Base-by-base conservation (phyloP, 768 basidiomycete species). In the Boletus rubescentipes region DNA sequence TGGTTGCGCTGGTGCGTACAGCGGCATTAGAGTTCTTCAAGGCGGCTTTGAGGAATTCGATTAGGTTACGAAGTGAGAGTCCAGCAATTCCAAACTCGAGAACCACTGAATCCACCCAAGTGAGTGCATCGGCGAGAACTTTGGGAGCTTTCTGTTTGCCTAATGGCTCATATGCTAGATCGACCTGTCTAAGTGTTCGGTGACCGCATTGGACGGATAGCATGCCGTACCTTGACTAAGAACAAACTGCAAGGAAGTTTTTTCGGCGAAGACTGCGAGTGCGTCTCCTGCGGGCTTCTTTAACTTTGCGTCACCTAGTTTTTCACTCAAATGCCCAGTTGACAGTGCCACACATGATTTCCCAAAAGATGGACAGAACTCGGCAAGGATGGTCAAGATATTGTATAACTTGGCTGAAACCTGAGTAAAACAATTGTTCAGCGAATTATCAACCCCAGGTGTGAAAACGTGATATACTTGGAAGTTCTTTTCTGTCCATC, bases 401-500 rank as follows among this genome's bases (percentile, higher is more conserved):
- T 80, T 85, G 69, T 94, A 98, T 46, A 98, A 69, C 70, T 95
- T 98, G 15, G 86, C 77, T 7, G 91, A 94, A 42, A 99, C 95
- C 94, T 98, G 49, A 23, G 46, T 30, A 34, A 41, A 18, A 26
- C 1, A 53, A 39, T 21, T 11, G 41, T 61, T 66, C 26, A 63
- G 55, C 41, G n/a, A 5, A 52, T 35, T 18, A 16, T 40, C n/a
- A 38, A 46, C 12, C 29, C 21, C 30, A 7, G 26, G 14, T 31
- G 6, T 1, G 47, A 39, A 50, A 29, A 20, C 5, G 21, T 64
- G 72, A 45, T 29, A 51, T 55, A 90, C 95, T 76, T 99, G 96
- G 61, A 99, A 99, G 65, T 98, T 99, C 78, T 97, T 98, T 75
- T 99, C 97, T n/a, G 79, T 82, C 94, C 93, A 98, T 3, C 95